Percentiles rank a stretch among this genome's conserved stretches.
These are phyloP conservation scores for Penicillium bialowiezense DNA, from an alignment of 495 filamentous ascomycete genomes.

Conservation along the genomic window DNA sequence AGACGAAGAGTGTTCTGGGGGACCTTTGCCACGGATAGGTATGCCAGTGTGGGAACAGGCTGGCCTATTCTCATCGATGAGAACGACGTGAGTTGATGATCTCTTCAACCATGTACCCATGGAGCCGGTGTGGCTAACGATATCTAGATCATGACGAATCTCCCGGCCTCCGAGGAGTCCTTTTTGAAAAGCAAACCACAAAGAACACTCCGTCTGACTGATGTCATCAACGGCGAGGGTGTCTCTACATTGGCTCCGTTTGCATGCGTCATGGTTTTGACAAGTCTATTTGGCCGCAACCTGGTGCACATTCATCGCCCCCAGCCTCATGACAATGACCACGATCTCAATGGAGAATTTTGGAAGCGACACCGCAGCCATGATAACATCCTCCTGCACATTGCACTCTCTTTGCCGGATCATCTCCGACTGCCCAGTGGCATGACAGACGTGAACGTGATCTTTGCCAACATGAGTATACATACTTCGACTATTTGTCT, in stretches of 20 bases:
- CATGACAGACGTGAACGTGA: conserved; percentile 75
- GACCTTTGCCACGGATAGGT: conserved; percentile 84
- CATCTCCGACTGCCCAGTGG: conserved; percentile 78
- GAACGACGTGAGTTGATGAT: conserved; percentile 61
- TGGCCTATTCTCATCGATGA: conserved; percentile 97
- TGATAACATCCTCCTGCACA: conserved; percentile 87
- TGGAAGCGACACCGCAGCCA: conserved; percentile 91
- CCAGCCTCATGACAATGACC: conserved; percentile 73
- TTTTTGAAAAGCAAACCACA: conserved; percentile 77
- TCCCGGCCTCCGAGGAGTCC: conserved; percentile 83
- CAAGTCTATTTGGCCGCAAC: conserved; percentile 90
- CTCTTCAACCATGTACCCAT: not conserved
- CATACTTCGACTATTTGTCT: conserved; percentile 96
- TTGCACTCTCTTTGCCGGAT: conserved; percentile 77
- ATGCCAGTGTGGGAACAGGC: conserved; percentile 94
- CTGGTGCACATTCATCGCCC: conserved; percentile 91
- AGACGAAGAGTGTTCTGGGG: conserved; percentile 92
- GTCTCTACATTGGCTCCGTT: conserved; percentile 71
- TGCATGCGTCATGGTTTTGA: conserved; percentile 78
- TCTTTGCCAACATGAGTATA: conserved; percentile 95
- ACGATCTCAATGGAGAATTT: conserved; percentile 90
- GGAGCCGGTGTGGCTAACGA: not conserved
- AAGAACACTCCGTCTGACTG: conserved; percentile 62
- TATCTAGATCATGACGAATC: conserved; percentile 69
- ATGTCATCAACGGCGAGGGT: conserved; percentile 70